Evolutionary conservation across 352 stramenopile species (phyloP).

Genomic region (Phytopythium chamaehyphon): DNA sequence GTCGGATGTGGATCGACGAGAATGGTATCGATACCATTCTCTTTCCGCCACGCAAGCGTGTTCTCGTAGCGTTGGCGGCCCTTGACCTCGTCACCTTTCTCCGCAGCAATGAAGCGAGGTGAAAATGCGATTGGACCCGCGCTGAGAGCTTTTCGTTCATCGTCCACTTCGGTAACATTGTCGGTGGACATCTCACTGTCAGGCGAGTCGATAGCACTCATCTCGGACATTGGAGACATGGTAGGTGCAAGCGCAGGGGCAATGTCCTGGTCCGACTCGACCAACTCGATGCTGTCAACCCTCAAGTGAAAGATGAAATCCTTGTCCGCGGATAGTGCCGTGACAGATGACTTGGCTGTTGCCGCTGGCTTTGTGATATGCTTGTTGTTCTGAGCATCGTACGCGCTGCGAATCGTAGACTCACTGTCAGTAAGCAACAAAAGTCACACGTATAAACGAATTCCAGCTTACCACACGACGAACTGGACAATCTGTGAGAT

Average conservation of each 20-base stretch:
- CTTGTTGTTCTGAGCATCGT: slow-evolving; percentile 20
- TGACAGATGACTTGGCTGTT: slow-evolving; percentile 10
- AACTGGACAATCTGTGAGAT: slow-evolving; percentile 74
- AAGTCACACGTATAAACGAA: not conserved
- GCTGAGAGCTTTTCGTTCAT: slow-evolving; percentile 28
- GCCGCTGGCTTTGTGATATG: slow-evolving; percentile 10
- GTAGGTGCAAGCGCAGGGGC: slow-evolving; percentile 19
- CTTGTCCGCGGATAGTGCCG: slow-evolving; percentile 19
- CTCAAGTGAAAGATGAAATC: slow-evolving; percentile 46
- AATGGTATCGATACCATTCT: slow-evolving; percentile 87
- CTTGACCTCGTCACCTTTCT: slow-evolving; percentile 84
- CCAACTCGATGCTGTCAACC: slow-evolving; percentile 58
- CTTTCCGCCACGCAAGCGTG: slow-evolving; percentile 82
- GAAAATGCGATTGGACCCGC: slow-evolving; percentile 72
- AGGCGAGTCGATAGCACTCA: slow-evolving; percentile 6
- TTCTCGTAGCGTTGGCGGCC: slow-evolving; percentile 66
- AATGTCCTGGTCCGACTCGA: slow-evolving; percentile 53
- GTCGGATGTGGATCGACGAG: slow-evolving; percentile 73
- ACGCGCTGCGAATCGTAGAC: slow-evolving; percentile 18
- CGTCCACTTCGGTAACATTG: slow-evolving; percentile 10
- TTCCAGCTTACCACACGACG: slow-evolving; percentile 36
- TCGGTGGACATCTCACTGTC: slow-evolving; percentile 4
- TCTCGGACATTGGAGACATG: slow-evolving; percentile 19
- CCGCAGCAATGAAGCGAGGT: slow-evolving; percentile 70
- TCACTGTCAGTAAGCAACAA: slow-evolving; percentile 4